These are phyloP conservation scores for Cicer arietinum DNA, from an alignment of 306 rosid genomes.

Conservation along the genomic window DNA sequence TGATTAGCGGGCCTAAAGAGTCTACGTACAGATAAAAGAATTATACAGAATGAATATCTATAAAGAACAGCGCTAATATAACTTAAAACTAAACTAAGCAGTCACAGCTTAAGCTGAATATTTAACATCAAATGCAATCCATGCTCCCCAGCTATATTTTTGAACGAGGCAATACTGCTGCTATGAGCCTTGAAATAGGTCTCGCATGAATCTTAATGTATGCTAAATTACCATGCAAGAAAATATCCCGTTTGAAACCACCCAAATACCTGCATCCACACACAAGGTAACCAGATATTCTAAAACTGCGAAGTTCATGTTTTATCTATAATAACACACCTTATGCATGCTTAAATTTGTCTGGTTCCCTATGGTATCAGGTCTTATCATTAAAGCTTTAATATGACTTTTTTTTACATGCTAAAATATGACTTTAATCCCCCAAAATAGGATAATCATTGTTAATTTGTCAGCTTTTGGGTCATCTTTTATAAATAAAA, in stretches of 20 bases:
- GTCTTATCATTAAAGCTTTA: slow-evolving; percentile 4
- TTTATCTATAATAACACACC: not conserved
- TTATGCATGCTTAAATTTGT: slow-evolving; percentile 11
- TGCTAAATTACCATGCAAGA: slow-evolving; percentile 27
- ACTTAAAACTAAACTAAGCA: slow-evolving; percentile 43
- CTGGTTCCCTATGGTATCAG: not conserved
- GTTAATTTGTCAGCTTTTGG: not conserved
- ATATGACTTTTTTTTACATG: not conserved
- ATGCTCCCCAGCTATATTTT: slow-evolving; percentile 8
- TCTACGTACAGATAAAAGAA: slow-evolving; percentile 44
- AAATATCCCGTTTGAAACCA: slow-evolving; percentile 22
- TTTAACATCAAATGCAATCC: slow-evolving; percentile 47
- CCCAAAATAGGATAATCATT: not conserved
- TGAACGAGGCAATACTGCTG: slow-evolving; percentile 19
- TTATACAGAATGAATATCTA: slow-evolving; percentile 53
- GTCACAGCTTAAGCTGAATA: slow-evolving; percentile 43
- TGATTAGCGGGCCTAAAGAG: slow-evolving; percentile 34
- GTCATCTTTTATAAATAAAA: slow-evolving; percentile 3
- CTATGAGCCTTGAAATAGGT: slow-evolving; percentile 15
- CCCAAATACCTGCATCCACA: slow-evolving; percentile 48
- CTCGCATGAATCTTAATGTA: slow-evolving; percentile 2
- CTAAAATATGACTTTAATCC: not conserved
- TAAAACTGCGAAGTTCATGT: not conserved
- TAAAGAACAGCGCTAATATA: slow-evolving; percentile 37
- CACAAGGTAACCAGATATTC: slow-evolving; percentile 27